Conservation (phyloP, 106 monocot genomes). For the Dioscorea dumetorum region DNA sequence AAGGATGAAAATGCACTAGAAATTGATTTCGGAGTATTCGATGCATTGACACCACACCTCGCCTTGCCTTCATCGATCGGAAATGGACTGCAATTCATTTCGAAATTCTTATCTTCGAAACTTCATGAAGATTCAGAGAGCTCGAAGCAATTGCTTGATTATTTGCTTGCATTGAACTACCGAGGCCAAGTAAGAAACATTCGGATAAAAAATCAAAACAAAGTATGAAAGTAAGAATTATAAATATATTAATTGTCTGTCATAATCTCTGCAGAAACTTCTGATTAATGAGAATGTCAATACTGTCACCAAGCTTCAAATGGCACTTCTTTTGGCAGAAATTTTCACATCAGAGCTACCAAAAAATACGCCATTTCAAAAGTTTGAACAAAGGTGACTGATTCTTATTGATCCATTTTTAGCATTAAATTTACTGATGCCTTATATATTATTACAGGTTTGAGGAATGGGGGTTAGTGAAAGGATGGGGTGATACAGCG, state of each 20-base stretch:
- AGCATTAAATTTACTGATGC: neutral
- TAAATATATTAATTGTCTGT: neutral
- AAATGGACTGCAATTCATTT: slow-evolving; percentile 58
- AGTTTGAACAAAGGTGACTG: slow-evolving; percentile 78
- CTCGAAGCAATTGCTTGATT: slow-evolving; percentile 70
- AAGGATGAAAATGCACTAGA: slow-evolving; percentile 81
- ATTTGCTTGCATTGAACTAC: slow-evolving; percentile 58
- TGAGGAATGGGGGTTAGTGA: slow-evolving; percentile 86
- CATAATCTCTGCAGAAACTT: slow-evolving; percentile 55
- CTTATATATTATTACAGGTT: slow-evolving; percentile 33
- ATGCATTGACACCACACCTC: slow-evolving; percentile 56
- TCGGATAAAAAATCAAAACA: too few species aligned
- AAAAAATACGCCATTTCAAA: slow-evolving; percentile 65
- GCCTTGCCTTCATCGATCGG: slow-evolving; percentile 81
- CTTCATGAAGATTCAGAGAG: slow-evolving; percentile 30
- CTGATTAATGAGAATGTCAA: slow-evolving; percentile 73
- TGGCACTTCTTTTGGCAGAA: slow-evolving; percentile 73
- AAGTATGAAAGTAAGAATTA: too few species aligned
- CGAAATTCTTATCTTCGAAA: slow-evolving; percentile 56
- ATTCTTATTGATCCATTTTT: too few species aligned
- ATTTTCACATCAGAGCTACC: slow-evolving; percentile 54
- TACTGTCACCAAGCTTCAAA: slow-evolving; percentile 79
- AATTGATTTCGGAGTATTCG: slow-evolving; percentile 78
- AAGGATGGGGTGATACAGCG: slow-evolving; percentile 92
- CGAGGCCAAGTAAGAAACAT: slow-evolving; percentile 50